Evolutionary conservation across 768 basidiomycete species (phyloP).

Genomic region (Auricularia sp.): DNA sequence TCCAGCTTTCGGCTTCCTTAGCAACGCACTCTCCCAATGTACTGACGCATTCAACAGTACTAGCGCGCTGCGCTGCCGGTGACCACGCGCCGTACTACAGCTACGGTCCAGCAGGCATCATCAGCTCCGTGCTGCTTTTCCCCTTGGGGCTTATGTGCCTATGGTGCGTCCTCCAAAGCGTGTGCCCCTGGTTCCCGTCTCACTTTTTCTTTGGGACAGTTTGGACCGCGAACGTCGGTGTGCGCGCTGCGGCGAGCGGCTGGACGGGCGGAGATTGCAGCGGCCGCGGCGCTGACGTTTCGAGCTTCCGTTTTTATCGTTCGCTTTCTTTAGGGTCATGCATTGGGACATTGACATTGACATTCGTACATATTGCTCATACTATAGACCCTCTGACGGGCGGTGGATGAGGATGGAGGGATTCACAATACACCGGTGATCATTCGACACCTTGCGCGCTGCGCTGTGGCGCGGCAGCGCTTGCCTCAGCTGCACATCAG

Average conservation of each 20-base stretch:
- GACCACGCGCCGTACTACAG: neutral
- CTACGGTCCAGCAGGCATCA: neutral
- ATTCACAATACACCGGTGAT: too few species aligned
- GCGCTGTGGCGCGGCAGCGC: too few species aligned
- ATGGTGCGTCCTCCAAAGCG: neutral
- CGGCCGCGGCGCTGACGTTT: neutral
- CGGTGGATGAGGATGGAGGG: too few species aligned
- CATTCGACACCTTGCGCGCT: too few species aligned
- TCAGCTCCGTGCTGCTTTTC: neutral
- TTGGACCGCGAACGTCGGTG: neutral
- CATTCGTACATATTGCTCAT: too few species aligned
- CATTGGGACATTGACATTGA: too few species aligned
- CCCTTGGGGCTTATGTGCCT: neutral
- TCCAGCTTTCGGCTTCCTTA: neutral
- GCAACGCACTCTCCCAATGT: neutral
- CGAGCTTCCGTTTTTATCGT: too few species aligned
- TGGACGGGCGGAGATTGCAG: neutral
- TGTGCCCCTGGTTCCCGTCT: neutral
- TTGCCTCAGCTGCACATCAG: too few species aligned
- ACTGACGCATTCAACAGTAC: neutral
- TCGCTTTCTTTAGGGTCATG: too few species aligned
- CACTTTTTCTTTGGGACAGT: neutral
- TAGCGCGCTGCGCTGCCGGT: neutral
- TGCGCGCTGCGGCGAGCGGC: neutral
- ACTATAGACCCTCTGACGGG: too few species aligned